These are phyloP conservation scores for Conticribra guillardii DNA, from an alignment of 108 stramenopile genomes.

Conservation along the genomic window DNA sequence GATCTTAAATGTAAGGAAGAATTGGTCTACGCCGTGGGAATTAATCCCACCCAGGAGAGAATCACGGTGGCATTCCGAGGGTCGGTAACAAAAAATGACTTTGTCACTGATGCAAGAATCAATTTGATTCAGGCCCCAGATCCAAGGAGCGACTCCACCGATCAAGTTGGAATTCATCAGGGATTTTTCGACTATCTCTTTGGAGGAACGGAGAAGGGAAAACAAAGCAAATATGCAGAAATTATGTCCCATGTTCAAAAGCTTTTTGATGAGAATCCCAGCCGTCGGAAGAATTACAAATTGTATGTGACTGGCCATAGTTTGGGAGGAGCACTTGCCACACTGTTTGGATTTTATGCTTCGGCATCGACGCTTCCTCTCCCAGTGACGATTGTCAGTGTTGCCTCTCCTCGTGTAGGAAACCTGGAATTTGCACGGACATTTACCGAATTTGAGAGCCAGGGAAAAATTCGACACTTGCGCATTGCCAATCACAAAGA, in stretches of 20 bases:
- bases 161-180: slow-evolving; percentile 53
- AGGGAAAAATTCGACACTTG: slow-evolving; percentile 63
- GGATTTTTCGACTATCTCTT: slow-evolving; percentile 78
- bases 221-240: slow-evolving; percentile 53
- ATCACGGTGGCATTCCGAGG: slow-evolving; percentile 75
- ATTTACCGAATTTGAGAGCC: slow-evolving; percentile 70
- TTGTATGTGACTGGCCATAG: slow-evolving; percentile 79
- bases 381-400: slow-evolving; percentile 64
- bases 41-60: slow-evolving; percentile 47
- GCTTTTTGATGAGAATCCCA: slow-evolving; percentile 43
- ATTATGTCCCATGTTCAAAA: slow-evolving; percentile 57
- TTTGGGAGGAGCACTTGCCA: slow-evolving; percentile 77
- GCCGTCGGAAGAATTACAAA: slow-evolving; percentile 38
- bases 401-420: slow-evolving; percentile 71
- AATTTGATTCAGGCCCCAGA: slow-evolving; percentile 46
- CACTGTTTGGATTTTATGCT: slow-evolving; percentile 72
- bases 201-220: slow-evolving; percentile 34
- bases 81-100: slow-evolving; percentile 67
- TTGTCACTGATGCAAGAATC: slow-evolving; percentile 66
- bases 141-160: slow-evolving; percentile 31
- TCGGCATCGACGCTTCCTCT: slow-evolving; percentile 39
- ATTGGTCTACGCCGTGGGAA: slow-evolving; percentile 65
- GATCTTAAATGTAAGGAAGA: slow-evolving; percentile 64
- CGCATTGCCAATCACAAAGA: slow-evolving; percentile 77
- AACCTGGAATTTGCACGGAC: slow-evolving; percentile 63